These are phyloP conservation scores for Aspergillus tamarii DNA, from an alignment of 2,329 filamentous ascomycete genomes.

Conservation along the genomic window DNA sequence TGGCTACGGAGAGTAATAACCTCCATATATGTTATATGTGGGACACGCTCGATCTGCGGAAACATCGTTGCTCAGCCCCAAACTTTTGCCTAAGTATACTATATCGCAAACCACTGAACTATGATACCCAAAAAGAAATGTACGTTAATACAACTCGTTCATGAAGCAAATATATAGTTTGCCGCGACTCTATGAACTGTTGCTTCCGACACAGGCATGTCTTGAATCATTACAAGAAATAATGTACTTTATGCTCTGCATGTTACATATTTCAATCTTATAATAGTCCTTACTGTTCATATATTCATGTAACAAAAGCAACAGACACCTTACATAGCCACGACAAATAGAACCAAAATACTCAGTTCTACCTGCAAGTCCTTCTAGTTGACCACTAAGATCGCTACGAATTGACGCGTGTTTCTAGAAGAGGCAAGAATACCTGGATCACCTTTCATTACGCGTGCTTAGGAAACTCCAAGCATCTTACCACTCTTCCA, in stretches of 20 bases:
- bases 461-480: too few species aligned
- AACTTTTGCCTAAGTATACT: neutral
- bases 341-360: too few species aligned
- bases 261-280: too few species aligned
- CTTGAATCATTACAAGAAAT: neutral
- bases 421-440: too few species aligned
- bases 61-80: neutral
- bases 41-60: neutral
- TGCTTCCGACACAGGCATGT: neutral
- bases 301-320: too few species aligned
- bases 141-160: neutral
- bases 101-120: neutral
- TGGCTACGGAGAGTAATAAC: neutral
- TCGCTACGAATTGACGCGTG: too few species aligned
- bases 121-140: neutral
- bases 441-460: too few species aligned
- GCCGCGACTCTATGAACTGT: neutral
- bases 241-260: neutral
- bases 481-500: too few species aligned
- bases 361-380: too few species aligned
- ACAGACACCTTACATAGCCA: too few species aligned
- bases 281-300: too few species aligned
- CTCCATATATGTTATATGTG: neutral
- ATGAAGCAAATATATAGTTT: neutral
- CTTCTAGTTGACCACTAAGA: too few species aligned